Conservation (phyloP, 2,329 filamentous ascomycete genomes). For the Aspergillus amoenus region DNA sequence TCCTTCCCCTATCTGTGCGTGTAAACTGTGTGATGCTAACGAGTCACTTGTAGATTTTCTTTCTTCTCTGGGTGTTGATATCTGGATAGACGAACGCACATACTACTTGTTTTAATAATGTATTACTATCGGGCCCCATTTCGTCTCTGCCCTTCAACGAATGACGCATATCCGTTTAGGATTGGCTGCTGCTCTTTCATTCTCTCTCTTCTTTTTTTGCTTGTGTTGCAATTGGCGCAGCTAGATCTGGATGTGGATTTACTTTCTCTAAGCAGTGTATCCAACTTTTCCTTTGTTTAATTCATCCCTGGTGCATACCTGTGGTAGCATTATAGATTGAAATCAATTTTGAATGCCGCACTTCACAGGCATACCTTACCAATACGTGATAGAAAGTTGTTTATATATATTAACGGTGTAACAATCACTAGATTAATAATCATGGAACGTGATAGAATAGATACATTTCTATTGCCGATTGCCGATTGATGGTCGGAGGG, state of each 20-base stretch:
- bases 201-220: constrained; percentile 8
- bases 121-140: constrained; percentile 31
- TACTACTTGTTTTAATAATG: constrained; percentile 24
- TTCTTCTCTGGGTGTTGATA: constrained; percentile 71
- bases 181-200: constrained; percentile 15
- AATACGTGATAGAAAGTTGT: too few relatives aligned
- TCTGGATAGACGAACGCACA: constrained; percentile 34
- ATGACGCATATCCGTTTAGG: constrained; percentile 17
- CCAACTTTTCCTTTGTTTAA: background rate
- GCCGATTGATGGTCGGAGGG: too few relatives aligned
- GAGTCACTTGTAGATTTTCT: constrained; percentile 63
- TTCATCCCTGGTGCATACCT: background rate
- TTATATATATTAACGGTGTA: too few relatives aligned
- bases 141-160: constrained; percentile 16
- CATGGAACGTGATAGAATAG: too few relatives aligned
- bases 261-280: constrained; percentile 4
- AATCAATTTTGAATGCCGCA: background rate
- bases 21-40: background rate
- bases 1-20: background rate
- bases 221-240: constrained; percentile 14
- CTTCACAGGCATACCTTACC: too few relatives aligned
- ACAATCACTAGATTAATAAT: too few relatives aligned
- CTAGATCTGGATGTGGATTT: constrained; percentile 22
- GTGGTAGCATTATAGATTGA: background rate
- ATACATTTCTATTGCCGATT: too few relatives aligned